These are phyloP conservation scores for Apocynum venetum DNA, from an alignment of 257 asterid species.

Conservation along the genomic window DNA sequence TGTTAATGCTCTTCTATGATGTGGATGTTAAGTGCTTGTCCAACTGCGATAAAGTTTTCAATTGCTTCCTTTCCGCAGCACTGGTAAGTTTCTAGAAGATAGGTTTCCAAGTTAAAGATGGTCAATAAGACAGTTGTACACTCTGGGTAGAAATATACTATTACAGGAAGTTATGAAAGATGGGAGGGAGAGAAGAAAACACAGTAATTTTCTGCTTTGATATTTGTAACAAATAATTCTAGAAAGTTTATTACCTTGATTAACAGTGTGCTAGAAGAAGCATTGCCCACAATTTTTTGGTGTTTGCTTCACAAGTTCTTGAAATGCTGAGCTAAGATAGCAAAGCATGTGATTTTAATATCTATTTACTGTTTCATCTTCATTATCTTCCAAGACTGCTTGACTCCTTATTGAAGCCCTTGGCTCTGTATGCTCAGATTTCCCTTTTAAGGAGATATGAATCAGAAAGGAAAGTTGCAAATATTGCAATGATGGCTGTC, in stretches of 20 bases:
- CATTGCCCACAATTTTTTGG: neutral
- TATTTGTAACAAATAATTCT: neutral
- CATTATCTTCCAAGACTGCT: neutral
- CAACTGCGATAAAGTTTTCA: neutral
- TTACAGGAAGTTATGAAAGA: neutral
- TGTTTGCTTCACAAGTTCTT: neutral
- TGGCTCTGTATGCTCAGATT: slow-evolving; percentile 33
- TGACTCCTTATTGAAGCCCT: neutral
- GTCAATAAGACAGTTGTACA: neutral
- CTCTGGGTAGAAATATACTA: neutral
- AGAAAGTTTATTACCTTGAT: neutral
- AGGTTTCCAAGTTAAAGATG: neutral
- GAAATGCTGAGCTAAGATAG: neutral
- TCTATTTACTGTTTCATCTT: neutral
- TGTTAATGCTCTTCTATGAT: neutral
- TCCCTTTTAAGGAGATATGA: slow-evolving; percentile 69
- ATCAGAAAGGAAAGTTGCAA: slow-evolving; percentile 81
- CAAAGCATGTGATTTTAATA: neutral
- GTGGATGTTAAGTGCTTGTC: neutral
- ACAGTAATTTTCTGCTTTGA: neutral
- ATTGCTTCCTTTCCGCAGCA: neutral
- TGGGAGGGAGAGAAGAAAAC: neutral
- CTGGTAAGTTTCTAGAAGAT: neutral
- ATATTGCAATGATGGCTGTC: slow-evolving; percentile 74
- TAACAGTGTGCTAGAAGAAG: neutral